phyloP scores from a whole-genome alignment of 1,284 basidiomycete species.

The Irpex lacteus region DNA sequence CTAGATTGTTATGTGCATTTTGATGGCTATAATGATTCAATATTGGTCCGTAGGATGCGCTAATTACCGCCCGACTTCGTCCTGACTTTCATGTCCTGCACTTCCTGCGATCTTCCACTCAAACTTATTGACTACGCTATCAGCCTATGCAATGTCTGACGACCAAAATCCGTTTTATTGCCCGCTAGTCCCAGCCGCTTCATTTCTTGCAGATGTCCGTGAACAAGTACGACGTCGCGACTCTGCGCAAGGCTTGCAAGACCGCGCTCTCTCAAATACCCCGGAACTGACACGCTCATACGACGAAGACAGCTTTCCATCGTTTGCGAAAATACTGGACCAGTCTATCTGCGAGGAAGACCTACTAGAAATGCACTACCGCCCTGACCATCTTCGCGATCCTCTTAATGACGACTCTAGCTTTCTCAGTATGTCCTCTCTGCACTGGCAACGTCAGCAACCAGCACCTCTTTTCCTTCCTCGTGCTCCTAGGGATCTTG shows the following conservation, averaged over 20 bases:
- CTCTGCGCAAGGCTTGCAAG: neutral
- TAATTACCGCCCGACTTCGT: no score
- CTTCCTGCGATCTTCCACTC: no score
- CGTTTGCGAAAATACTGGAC: constrained; percentile 35
- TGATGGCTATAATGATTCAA: neutral
- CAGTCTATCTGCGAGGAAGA: constrained; percentile 30
- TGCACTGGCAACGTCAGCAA: neutral
- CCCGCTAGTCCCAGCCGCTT: constrained; percentile 39
- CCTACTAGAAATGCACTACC: constrained; percentile 17
- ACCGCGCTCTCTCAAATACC: constrained; percentile 13
- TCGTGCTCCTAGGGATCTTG: neutral
- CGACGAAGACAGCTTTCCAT: constrained; percentile 24
- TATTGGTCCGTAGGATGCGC: no score
- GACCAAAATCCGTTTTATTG: constrained; percentile 29
- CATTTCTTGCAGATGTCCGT: constrained; percentile 37
- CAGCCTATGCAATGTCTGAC: constrained; percentile 6
- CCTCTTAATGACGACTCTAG: neutral
- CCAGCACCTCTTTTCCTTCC: neutral
- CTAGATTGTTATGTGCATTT: neutral
- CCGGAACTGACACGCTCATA: constrained; percentile 12
- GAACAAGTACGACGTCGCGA: constrained; percentile 6
- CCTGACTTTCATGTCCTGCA: neutral
- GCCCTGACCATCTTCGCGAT: constrained; percentile 4
- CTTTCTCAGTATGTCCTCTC: neutral
- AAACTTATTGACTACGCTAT: no score